Conservation (phyloP, 495 filamentous ascomycete species). For the Glarea lozoyensis region DNA sequence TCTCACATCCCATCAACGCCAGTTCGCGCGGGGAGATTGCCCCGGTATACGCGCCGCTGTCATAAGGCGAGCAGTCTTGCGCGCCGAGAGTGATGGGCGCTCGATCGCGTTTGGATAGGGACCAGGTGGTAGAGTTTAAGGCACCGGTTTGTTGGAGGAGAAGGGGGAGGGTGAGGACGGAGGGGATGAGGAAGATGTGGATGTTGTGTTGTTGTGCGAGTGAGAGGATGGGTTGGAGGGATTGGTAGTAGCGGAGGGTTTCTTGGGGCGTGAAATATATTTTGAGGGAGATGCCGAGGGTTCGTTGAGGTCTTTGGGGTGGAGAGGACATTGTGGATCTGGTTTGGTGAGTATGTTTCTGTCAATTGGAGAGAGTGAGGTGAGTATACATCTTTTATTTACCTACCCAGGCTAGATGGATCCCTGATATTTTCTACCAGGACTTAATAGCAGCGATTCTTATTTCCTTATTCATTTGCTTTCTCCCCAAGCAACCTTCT, state of each 20-base stretch:
- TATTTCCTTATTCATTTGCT: too few species aligned
- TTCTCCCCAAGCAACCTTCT: too few species aligned
- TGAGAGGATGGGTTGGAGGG: conserved; percentile 25
- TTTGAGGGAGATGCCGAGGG: conserved; percentile 73
- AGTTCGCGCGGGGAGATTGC: conserved; percentile 64
- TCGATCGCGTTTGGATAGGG: too few species aligned
- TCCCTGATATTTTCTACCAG: too few species aligned
- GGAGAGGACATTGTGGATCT: conserved; percentile 17
- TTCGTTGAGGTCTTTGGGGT: conserved; percentile 42
- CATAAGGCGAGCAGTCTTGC: conserved; percentile 63
- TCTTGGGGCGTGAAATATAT: conserved; percentile 69
- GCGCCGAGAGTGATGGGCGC: conserved; percentile 56
- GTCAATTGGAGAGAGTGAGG: too few species aligned
- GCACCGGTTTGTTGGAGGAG: neutral
- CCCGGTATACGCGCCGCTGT: conserved; percentile 64
- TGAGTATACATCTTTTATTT: too few species aligned
- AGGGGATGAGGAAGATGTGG: conserved; percentile 63
- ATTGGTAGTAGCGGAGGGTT: conserved; percentile 52
- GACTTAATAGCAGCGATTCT: too few species aligned
- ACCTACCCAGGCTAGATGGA: too few species aligned
- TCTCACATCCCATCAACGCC: conserved; percentile 50
- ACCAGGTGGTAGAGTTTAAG: neutral
- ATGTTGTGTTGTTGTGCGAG: conserved; percentile 27
- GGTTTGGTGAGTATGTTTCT: too few species aligned
- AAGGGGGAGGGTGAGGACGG: conserved; percentile 54